A percentile compares a stretch with the other conserved stretches of the same genome.
These are phyloP conservation scores for Termitomyces titanicus DNA, from an alignment of 768 basidiomycete species.

Conservation along the genomic window DNA sequence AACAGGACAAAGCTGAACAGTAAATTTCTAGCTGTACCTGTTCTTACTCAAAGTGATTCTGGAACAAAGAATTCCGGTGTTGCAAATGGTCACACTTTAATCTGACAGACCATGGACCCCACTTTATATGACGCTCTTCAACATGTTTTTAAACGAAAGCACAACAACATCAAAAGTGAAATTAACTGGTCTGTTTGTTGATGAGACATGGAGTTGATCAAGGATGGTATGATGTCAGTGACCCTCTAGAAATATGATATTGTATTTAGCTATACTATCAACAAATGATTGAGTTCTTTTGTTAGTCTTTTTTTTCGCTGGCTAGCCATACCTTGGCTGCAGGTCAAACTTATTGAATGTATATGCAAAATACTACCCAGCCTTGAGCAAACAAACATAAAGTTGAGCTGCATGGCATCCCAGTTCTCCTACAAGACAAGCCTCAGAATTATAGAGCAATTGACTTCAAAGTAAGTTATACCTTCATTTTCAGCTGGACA, in stretches of 20 bases:
- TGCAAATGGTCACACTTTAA: constrained; percentile 41
- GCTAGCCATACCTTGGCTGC: not conserved
- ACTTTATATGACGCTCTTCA: no score
- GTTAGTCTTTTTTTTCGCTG: not conserved
- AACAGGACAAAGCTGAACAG: no score
- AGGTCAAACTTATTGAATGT: no score
- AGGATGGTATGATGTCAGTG: no score
- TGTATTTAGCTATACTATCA: no score
- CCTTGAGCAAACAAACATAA: not conserved
- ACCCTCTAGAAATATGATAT: no score
- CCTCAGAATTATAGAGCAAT: not conserved
- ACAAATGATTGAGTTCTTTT: no score
- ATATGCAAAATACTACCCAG: not conserved
- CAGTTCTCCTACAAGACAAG: not conserved
- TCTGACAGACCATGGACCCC: no score
- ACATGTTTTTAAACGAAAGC: no score
- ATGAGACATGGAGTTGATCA: constrained; percentile 20
- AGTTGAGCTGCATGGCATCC: not conserved
- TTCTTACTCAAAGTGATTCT: constrained; percentile 41
- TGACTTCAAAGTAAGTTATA: not conserved
- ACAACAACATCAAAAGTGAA: constrained; percentile 35
- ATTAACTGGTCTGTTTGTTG: constrained; percentile 32
- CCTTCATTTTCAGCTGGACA: not conserved
- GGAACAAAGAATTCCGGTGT: constrained; percentile 36
- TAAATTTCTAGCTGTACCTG: constrained; percentile 29